Percentiles rank a stretch among this genome's conserved stretches.
Evolutionary conservation across 306 rosid genomes (phyloP).

Genomic region (Rosa multiflora): DNA sequence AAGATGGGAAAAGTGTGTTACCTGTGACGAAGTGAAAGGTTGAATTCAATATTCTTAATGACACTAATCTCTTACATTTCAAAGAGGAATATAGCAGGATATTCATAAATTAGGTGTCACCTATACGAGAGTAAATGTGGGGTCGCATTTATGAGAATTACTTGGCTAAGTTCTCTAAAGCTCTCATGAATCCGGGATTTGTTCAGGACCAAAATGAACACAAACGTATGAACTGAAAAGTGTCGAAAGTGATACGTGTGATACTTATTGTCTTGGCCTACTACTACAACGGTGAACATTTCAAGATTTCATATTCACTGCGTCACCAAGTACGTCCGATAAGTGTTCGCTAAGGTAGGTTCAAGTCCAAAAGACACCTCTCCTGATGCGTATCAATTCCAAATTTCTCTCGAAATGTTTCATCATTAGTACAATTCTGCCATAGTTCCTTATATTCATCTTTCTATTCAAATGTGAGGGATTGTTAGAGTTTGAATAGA

Average conservation of each 20-base stretch:
- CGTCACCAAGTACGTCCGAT: background rate
- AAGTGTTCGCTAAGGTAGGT: background rate
- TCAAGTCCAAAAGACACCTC: constrained; percentile 6
- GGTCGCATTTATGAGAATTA: too few relatives aligned
- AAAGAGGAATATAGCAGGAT: too few relatives aligned
- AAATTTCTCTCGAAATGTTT: background rate
- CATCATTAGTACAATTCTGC: background rate
- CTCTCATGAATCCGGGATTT: too few relatives aligned
- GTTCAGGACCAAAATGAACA: background rate
- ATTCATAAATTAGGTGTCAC: too few relatives aligned
- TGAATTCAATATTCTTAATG: too few relatives aligned
- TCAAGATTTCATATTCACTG: background rate
- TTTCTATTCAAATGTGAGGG: background rate
- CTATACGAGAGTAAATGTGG: too few relatives aligned
- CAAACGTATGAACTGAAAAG: background rate
- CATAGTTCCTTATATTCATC: too few relatives aligned
- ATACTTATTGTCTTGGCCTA: background rate
- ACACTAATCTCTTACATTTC: too few relatives aligned
- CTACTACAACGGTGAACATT: background rate
- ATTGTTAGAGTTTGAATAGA: background rate
- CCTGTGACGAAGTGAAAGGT: too few relatives aligned
- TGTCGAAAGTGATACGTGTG: background rate
- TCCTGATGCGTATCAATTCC: background rate
- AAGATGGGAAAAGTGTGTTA: too few relatives aligned
- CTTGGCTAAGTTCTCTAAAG: too few relatives aligned